Evolutionary conservation across 768 basidiomycete species (phyloP).

Genomic region (Coprinopsis cinerea): DNA sequence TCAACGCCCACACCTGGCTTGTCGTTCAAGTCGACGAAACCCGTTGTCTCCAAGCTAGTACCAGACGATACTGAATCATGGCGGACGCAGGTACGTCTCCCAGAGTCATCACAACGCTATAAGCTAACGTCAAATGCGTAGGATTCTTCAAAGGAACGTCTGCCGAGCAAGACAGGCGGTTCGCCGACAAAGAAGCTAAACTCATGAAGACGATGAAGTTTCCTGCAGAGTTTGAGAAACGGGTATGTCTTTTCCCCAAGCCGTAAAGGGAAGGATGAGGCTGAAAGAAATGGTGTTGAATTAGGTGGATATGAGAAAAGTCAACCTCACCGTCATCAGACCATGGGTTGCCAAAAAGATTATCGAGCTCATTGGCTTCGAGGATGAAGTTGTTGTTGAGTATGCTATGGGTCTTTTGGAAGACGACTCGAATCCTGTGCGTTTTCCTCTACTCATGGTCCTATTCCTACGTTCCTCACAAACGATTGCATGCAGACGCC

Average conservation of each 20-base stretch:
- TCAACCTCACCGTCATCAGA: slow-evolving; percentile 85
- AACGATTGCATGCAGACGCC: slow-evolving; percentile 49
- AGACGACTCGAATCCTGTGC: slow-evolving; percentile 75
- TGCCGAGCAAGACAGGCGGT: slow-evolving; percentile 86
- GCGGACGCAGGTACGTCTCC: slow-evolving; percentile 14
- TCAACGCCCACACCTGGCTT: neutral
- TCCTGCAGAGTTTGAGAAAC: slow-evolving; percentile 77
- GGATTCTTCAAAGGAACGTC: slow-evolving; percentile 91
- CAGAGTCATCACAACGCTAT: neutral
- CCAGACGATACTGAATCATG: neutral
- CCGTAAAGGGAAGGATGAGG: slow-evolving; percentile 54
- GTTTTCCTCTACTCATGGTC: slow-evolving; percentile 18
- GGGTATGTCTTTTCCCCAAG: no score
- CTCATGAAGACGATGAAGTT: slow-evolving; percentile 88
- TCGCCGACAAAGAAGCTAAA: slow-evolving; percentile 92
- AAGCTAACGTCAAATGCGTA: slow-evolving; percentile 18
- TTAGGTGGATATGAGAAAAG: slow-evolving; percentile 93
- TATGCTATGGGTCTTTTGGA: slow-evolving; percentile 95
- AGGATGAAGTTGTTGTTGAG: slow-evolving; percentile 96
- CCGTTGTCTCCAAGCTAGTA: neutral
- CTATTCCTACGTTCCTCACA: slow-evolving; percentile 1
- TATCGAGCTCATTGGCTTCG: slow-evolving; percentile 83
- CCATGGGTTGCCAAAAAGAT: slow-evolving; percentile 97
- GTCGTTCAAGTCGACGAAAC: neutral
- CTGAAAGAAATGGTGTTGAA: neutral